Base-by-base conservation (phyloP, 2,329 filamentous ascomycete species). In the Parafenestella ontariensis region DNA sequence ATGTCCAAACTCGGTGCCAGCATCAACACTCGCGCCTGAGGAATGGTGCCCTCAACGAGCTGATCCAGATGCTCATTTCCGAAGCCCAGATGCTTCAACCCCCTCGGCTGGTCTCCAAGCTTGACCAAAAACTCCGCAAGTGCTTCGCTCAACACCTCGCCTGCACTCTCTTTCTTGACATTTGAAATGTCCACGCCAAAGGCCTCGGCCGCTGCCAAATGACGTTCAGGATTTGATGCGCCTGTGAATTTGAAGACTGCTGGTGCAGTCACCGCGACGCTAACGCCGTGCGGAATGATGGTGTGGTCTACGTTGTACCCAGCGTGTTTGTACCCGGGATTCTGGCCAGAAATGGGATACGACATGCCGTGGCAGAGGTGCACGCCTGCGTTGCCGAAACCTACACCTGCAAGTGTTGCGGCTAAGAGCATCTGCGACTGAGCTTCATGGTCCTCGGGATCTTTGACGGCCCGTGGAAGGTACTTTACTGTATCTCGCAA, bases 341-440 rank as follows among this genome's bases (percentile, higher is more conserved):
- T 99, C 74, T 97, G 93, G 26, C 92, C 91, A 0, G 92, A 96
- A 70, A 99, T 96, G 17, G 95, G 95, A 72, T 99, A 99, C 21
- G 91, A 96, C 94, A 99, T 98, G 73, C 94, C 89, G 72, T 91
- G 89, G 74, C 89, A 91, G 9, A 91, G 82, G 78, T 99, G 95
- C 2, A 99, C 95, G 45, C 96, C 95, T 1, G 96, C 96, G 69
- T 99, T 99, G 18, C 96, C 95, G 74, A 99, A 99, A 0, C 95
- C 95, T 3, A 99, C 92, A 41, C 95, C 95, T 0, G 96, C 95
- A 2, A 99, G 81, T 0, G 95, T 99, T 0, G 95, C 90, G 2
- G 95, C 95, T 18, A 99, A 85, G 26, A 99, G 83, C 96, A 99
- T 99, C 76, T 98, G 88, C 28, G 86, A 90, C 77, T 99, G 95